These are phyloP conservation scores for Orbilia oligospora DNA, from an alignment of 2,329 filamentous ascomycete genomes.

Conservation along the genomic window DNA sequence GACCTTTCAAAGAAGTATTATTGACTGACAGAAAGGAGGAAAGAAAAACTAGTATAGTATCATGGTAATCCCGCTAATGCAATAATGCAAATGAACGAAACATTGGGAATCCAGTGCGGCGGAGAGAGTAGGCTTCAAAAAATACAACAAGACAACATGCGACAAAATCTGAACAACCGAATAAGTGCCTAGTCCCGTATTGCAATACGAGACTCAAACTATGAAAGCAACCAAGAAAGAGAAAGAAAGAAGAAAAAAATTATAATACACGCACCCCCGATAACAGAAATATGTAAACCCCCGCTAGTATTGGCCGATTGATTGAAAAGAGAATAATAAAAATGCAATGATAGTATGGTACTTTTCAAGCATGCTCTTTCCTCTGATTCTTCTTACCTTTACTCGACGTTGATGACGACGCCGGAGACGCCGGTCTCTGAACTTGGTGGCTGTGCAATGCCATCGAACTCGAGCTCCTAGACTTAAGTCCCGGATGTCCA, in stretches of 20 bases:
- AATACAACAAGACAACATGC: not conserved
- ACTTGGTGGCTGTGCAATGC: slow-evolving; percentile 24
- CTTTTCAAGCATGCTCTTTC: not conserved
- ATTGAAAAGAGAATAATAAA: not conserved
- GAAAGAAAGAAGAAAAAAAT: not conserved
- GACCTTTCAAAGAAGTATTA: not conserved
- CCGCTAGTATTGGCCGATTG: slow-evolving; percentile 2
- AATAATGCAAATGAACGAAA: not conserved
- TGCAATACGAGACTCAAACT: no score
- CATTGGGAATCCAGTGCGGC: not conserved
- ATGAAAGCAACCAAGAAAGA: not conserved
- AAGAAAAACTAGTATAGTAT: not conserved
- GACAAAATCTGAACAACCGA: not conserved
- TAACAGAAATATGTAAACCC: not conserved
- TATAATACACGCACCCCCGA: not conserved
- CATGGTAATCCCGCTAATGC: slow-evolving; percentile 15
- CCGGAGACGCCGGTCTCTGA: slow-evolving; percentile 46
- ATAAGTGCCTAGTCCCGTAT: no score
- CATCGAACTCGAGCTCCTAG: slow-evolving; percentile 50
- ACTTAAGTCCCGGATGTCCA: slow-evolving; percentile 9
- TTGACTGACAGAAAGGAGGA: not conserved
- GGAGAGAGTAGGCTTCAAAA: slow-evolving; percentile 13
- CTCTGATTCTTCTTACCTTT: slow-evolving; percentile 32
- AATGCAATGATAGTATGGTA: no score
- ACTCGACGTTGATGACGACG: slow-evolving; percentile 42